A percentile compares a stretch with the other conserved stretches of the same genome.
These are phyloP conservation scores for Cytospora schulzeri DNA, from an alignment of 2,329 filamentous ascomycete genomes.

Conservation along the genomic window DNA sequence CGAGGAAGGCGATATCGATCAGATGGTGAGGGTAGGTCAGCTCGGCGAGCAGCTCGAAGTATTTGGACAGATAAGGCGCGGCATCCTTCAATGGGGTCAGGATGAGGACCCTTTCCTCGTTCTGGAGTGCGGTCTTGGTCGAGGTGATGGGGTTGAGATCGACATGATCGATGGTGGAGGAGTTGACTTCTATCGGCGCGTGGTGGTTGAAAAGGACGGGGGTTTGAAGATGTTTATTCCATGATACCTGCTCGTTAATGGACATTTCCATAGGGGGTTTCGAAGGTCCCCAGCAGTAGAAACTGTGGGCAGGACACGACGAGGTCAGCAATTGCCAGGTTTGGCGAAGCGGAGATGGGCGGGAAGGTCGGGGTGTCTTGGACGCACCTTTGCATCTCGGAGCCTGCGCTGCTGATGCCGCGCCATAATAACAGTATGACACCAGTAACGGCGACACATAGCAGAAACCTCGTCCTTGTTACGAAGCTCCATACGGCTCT, in stretches of 20 bases:
- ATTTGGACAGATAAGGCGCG: conserved; percentile 76
- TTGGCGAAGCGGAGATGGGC: neutral
- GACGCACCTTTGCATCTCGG: conserved; percentile 86
- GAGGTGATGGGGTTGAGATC: conserved; percentile 85
- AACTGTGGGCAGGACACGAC: conserved; percentile 56
- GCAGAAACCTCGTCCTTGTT: conserved; percentile 75
- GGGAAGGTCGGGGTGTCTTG: neutral
- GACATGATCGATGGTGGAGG: conserved; percentile 74
- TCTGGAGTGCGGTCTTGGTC: conserved; percentile 74
- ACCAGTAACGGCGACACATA: conserved; percentile 70
- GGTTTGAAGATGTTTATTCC: conserved; percentile 86
- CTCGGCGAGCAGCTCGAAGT: conserved; percentile 89
- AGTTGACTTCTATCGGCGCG: conserved; percentile 81
- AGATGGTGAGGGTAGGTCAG: conserved; percentile 93
- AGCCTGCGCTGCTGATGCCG: conserved; percentile 76
- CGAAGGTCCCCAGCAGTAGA: conserved; percentile 94
- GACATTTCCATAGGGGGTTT: conserved; percentile 98
- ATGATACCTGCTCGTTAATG: conserved; percentile 84
- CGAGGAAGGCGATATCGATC: conserved; percentile 92
- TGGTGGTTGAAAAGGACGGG: conserved; percentile 97
- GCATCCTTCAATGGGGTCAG: conserved; percentile 93
- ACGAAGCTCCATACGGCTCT: conserved; percentile 71
- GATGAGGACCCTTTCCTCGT: conserved; percentile 86
- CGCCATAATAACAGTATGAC: conserved; percentile 84
- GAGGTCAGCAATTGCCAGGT: conserved; percentile 16